Base-by-base conservation (phyloP, 805 yeast genomes). In the Cyberlindnera maritima region DNA sequence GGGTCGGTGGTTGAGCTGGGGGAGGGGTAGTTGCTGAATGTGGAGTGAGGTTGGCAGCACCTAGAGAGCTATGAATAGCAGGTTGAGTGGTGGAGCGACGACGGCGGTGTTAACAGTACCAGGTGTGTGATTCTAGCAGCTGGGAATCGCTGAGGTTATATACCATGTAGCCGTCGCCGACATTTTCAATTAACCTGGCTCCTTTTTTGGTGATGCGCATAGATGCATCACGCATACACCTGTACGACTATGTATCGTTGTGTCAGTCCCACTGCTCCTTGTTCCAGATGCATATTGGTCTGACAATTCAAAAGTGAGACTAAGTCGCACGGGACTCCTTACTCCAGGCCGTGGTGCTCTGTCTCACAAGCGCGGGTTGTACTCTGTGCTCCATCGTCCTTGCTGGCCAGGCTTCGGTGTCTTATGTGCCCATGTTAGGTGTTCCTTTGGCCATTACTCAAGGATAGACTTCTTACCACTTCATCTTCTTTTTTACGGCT, bases 71-170 rank as follows among this genome's bases (percentile, higher is more conserved):
- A 37, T 26, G 15, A 26, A 17, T 25, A 37, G 33, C 40, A 37
- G 40, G 33, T n/a, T 32, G 13, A 28, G 38, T 28, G 37, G 29
- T n/a, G 35, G 37, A 21, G 36, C 32, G 43, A 40, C 43, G 32
- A 40, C 23, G 42, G 15, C 33, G 25, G 17, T 9, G 5, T 12
- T 5, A 9, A 20, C 25, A 19, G 14, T 32, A 35, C 25, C 14
- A 18, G n/a, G 13, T 19, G 4, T 35, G 15, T 19, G 37, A 17
- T n/a, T 6, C 10, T 9, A 13, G 29, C 10, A 23, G 23, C 19
- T 9, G 44, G 44, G 44, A 17, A 34, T 20, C 29, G 25, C 21
- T 19, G 44, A 41, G 23, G 36, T 41, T 41, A 33, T 41, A 41
- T 41, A 41, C 20, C 40, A 14, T 41, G 32, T 18, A 6, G 21